Conservation (phyloP, 1,284 basidiomycete species). For the Neonothopanus nambi region DNA sequence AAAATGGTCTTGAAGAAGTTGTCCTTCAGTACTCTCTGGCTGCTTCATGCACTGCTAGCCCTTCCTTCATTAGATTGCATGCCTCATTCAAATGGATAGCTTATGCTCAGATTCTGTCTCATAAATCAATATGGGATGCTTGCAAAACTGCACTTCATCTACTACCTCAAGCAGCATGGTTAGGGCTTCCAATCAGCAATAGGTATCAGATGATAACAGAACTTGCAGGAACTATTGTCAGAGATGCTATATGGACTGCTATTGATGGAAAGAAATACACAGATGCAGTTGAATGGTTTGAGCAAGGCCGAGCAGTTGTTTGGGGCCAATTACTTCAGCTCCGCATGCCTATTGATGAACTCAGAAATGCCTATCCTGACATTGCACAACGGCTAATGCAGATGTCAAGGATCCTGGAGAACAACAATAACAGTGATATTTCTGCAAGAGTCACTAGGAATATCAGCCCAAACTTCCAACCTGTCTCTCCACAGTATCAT, state of each 20-base stretch:
- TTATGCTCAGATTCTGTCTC: neutral
- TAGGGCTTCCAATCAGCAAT: neutral
- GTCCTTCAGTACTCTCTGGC: no score
- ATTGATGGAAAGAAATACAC: neutral
- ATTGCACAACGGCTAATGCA: neutral
- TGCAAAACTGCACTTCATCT: neutral
- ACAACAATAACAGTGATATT: no score
- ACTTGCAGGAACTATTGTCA: neutral
- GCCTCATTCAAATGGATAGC: no score
- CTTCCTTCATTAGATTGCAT: no score
- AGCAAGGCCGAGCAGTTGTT: slow-evolving; percentile 7
- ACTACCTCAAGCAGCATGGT: slow-evolving; percentile 1
- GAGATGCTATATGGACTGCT: no score
- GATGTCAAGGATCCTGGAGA: slow-evolving; percentile 1
- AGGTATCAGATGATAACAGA: neutral
- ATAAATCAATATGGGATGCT: neutral
- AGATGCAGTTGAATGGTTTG: slow-evolving; percentile 11
- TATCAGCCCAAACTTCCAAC: neutral
- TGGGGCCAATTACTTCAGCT: slow-evolving; percentile 10
- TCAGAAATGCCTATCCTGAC: slow-evolving; percentile 2
- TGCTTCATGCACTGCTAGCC: no score
- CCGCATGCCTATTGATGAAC: slow-evolving; percentile 7
- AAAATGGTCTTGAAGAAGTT: no score
- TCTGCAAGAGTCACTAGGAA: no score
- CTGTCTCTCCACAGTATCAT: neutral